phyloP scores from a whole-genome alignment of 2,329 filamentous ascomycete genomes.

The Ophiostoma tasmaniense region DNA sequence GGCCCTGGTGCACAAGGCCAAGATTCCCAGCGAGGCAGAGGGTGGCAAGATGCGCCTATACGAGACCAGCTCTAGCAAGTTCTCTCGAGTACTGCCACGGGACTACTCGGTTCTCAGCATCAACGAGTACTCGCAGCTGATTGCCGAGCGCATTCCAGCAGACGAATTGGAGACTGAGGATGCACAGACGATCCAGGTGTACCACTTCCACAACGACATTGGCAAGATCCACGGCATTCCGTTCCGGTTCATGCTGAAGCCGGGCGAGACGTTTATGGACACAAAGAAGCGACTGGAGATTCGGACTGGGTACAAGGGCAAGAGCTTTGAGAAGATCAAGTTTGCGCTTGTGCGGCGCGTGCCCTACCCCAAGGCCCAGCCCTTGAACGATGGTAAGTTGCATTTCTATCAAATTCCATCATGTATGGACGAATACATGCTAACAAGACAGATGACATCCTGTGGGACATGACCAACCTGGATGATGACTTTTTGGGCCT shows the following conservation, averaged over 20 bases:
- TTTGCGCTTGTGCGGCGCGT: conserved; percentile 73
- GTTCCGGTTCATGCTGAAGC: conserved; percentile 79
- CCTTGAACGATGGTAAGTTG: conserved; percentile 75
- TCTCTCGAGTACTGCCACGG: conserved; percentile 66
- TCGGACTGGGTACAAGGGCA: conserved; percentile 89
- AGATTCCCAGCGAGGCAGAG: conserved; percentile 63
- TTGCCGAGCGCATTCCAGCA: conserved; percentile 72
- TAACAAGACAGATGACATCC: conserved; percentile 45
- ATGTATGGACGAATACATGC: not conserved
- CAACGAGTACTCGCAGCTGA: conserved; percentile 75
- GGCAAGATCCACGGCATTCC: conserved; percentile 78
- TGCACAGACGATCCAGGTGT: conserved; percentile 61
- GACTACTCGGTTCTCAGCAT: conserved; percentile 70
- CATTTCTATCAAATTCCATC: not conserved
- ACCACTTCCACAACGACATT: conserved; percentile 88
- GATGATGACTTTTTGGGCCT: conserved; percentile 57
- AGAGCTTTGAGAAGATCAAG: conserved; percentile 97
- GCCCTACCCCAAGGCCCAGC: conserved; percentile 67
- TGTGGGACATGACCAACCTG: conserved; percentile 43
- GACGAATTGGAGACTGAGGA: conserved; percentile 55
- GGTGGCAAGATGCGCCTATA: conserved; percentile 68
- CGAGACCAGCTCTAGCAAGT: conserved; percentile 73
- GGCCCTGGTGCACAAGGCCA: conserved; percentile 69
- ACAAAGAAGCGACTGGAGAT: conserved; percentile 93
- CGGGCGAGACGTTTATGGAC: conserved; percentile 80